Conservation (phyloP, 371 early-diverging fungal genomes). For the Apophysomyces variabilis region DNA sequence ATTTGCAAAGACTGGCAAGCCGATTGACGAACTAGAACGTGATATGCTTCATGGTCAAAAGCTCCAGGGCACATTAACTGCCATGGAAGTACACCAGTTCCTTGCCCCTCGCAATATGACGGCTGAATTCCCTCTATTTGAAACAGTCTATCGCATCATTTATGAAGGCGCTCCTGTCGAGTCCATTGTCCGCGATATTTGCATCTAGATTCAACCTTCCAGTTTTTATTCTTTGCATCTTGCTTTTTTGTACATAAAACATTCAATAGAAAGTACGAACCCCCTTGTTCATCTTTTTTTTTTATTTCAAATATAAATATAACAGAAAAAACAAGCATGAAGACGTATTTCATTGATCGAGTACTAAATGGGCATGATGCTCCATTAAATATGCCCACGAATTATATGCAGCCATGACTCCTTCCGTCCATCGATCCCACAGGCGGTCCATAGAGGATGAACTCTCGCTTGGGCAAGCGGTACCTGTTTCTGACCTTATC, state of each 20-base stretch:
- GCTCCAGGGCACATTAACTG: conserved; percentile 96
- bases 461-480: not conserved
- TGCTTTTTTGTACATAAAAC: not conserved
- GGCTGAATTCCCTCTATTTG: conserved; percentile 87
- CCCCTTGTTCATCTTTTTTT: not conserved
- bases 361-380: not conserved
- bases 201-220: conserved; percentile 15
- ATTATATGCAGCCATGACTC: not conserved
- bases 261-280: not conserved
- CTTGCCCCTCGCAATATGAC: conserved; percentile 66
- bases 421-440: conserved; percentile 7
- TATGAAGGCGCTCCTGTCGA: conserved; percentile 66
- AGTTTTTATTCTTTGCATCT: not conserved
- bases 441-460: not conserved
- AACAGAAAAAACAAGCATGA: not conserved
- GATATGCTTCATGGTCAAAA: conserved; percentile 97
- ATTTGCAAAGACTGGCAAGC: conserved; percentile 85
- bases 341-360: not conserved
- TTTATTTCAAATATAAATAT: not conserved
- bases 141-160: conserved; percentile 87
- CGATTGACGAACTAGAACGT: conserved; percentile 88
- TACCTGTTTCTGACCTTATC: not conserved
- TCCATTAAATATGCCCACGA: conserved; percentile 9
- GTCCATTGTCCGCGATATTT: conserved; percentile 41
- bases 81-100: conserved; percentile 87